A percentile compares a stretch with the other conserved stretches of the same genome.
Evolutionary conservation across 2,329 filamentous ascomycete species (phyloP).

Genomic region (Cladosporium cucumerinum): DNA sequence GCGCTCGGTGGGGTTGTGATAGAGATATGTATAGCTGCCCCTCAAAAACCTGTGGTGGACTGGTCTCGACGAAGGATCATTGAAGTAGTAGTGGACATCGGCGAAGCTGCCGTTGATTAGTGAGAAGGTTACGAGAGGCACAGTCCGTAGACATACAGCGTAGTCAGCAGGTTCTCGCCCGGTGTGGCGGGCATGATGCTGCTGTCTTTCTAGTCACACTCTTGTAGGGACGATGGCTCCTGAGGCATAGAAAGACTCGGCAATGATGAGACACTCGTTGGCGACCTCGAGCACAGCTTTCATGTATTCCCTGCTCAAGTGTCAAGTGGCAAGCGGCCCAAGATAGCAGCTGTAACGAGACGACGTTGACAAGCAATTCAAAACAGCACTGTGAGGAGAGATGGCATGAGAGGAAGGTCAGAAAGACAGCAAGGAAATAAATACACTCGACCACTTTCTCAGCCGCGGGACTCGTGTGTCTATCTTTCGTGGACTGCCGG

Average conservation of each 20-base stretch:
- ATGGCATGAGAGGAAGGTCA: slow-evolving; percentile 8
- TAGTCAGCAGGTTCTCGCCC: slow-evolving; percentile 47
- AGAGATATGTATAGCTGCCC: slow-evolving; percentile 75
- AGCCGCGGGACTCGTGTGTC: neutral
- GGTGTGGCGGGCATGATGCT: slow-evolving; percentile 46
- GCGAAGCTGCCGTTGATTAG: slow-evolving; percentile 57
- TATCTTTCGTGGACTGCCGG: too few relatives aligned
- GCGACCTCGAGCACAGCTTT: slow-evolving; percentile 28
- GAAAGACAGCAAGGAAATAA: neutral
- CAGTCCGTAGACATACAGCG: slow-evolving; percentile 39
- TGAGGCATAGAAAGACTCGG: slow-evolving; percentile 24
- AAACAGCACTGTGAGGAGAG: slow-evolving; percentile 16
- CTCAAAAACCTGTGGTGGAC: slow-evolving; percentile 79
- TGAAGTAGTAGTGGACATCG: slow-evolving; percentile 77
- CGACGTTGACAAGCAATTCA: slow-evolving; percentile 19
- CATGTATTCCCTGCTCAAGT: slow-evolving; percentile 25
- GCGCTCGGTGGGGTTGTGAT: slow-evolving; percentile 66
- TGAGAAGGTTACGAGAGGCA: neutral
- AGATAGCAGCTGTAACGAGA: slow-evolving; percentile 18
- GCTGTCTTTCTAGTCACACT: slow-evolving; percentile 13
- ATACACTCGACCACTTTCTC: neutral
- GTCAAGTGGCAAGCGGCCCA: slow-evolving; percentile 15
- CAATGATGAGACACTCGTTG: slow-evolving; percentile 28
- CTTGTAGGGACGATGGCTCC: slow-evolving; percentile 16
- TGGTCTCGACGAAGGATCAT: slow-evolving; percentile 62